Evolutionary conservation across 163 green algal species (phyloP), one percentile per base, ranked within the genome.

Genomic region (Chlamydomonas reinhardtii): DNA sequence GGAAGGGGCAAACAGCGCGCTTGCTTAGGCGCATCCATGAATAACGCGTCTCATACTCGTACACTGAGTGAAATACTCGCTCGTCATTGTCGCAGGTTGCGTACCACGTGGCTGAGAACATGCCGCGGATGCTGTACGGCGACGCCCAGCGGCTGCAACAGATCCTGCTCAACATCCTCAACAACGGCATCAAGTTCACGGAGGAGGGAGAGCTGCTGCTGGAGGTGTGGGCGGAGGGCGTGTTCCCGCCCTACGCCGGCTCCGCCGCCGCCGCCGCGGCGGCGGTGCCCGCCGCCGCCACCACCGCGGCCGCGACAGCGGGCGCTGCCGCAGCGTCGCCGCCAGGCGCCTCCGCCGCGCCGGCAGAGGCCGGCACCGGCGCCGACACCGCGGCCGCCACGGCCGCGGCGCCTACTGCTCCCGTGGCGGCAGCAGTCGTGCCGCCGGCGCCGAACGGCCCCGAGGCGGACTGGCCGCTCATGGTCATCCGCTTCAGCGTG

Each of bases 171-270:
- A 98, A 98, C 89, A 87, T 97, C 35, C 89, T 98, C 4, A 96
- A 94, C 87, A 98, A 98, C 85, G 93, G 92, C 4, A 93, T 98
- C 69, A 98, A 98, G 92, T 98, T 98, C 90, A 98, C 96, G 6
- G 92, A 96, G 64, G 22, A 83, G 4, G 96, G 96, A 20, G 79
- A 64, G 52, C 71, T 96, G 0, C 73, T 95, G 19, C 73, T 96
- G 35, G 89, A 94, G 78, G 91, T 95, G 61, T 93, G 91, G 79
- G 54, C 70, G 11, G 69, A 79, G 56, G 69, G 69, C 16, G 32
- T 76, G 4, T 84, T 59, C 43, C 43, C 29, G n/a, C 65, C 77
- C 9, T 34, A 84, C 48, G 65, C 65, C 19, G 4, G 76, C 9
- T 35, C 65, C 48, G n/a, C 65, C 20, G 77, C 77, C 19, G 52